These are phyloP conservation scores for Boletus pseudo-olivaceus DNA, from an alignment of 768 basidiomycete species.

Conservation along the genomic window DNA sequence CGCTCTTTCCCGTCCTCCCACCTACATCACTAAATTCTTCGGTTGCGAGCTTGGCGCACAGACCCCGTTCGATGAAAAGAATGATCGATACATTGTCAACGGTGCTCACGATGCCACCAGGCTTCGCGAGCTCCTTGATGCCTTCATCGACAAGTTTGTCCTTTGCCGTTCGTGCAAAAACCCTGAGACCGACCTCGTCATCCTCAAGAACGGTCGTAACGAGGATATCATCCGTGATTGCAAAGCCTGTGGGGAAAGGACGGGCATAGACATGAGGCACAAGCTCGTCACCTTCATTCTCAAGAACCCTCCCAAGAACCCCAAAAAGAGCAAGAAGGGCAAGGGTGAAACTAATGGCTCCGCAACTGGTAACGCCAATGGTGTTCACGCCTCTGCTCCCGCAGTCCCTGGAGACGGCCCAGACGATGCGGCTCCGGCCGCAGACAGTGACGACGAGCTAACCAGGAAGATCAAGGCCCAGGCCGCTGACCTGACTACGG, in stretches of 20 bases:
- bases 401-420: constrained; percentile 39
- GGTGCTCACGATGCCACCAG: constrained; percentile 91
- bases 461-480: constrained; percentile 91
- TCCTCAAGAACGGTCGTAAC: constrained; percentile 74
- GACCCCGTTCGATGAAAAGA: constrained; percentile 93
- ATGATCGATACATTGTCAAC: constrained; percentile 98
- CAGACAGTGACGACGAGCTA: constrained; percentile 83
- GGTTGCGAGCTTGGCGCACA: constrained; percentile 98
- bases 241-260: constrained; percentile 96
- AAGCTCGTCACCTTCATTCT: constrained; percentile 95
- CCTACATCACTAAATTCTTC: constrained; percentile 99
- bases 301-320: constrained; percentile 95
- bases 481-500: constrained; percentile 68
- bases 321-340: constrained; percentile 63
- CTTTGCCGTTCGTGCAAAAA: constrained; percentile 98
- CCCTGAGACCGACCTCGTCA: constrained; percentile 93
- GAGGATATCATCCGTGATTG: constrained; percentile 95
- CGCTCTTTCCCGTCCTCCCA: constrained; percentile 89
- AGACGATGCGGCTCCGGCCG: constrained; percentile 43
- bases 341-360: constrained; percentile 56
- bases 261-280: constrained; percentile 92
- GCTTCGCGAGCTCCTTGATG: constrained; percentile 92
- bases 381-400: constrained; percentile 37
- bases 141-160: constrained; percentile 98
- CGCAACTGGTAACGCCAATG: constrained; percentile 46